Evolutionary conservation across 2,329 filamentous ascomycete species (phyloP).

Genomic region (Alternaria sp.): DNA sequence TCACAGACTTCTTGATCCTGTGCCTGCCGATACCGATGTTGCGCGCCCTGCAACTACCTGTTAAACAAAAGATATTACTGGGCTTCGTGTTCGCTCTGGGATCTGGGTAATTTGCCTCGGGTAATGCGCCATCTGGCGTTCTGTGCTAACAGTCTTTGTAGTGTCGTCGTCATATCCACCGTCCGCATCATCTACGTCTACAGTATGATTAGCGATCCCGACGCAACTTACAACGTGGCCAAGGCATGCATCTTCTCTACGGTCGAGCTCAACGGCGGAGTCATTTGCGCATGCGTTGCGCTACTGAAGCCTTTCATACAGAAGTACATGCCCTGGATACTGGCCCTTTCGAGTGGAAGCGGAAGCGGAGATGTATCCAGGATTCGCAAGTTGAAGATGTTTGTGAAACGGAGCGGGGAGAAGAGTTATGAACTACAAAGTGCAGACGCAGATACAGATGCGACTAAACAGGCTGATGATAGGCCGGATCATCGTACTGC

Average conservation of each 20-base stretch:
- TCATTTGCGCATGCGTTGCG: conserved; percentile 24
- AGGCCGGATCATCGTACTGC: conserved; percentile 8
- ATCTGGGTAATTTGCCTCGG: conserved; percentile 15
- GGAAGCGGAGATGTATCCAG: conserved; percentile 8
- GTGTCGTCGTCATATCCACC: conserved; percentile 24
- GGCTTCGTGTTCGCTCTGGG: conserved; percentile 39
- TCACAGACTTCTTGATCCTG: conserved; percentile 44
- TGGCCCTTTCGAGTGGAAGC: conserved; percentile 12
- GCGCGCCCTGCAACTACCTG: conserved; percentile 30
- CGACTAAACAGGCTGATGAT: not conserved
- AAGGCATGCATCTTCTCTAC: conserved; percentile 24
- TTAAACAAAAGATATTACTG: conserved; percentile 37
- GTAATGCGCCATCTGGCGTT: not conserved
- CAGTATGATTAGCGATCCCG: conserved; percentile 20
- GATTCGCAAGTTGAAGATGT: conserved; percentile 11
- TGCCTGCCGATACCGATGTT: conserved; percentile 34
- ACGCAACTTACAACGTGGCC: conserved; percentile 26
- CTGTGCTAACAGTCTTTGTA: conserved; percentile 1
- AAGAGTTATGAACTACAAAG: conserved; percentile 11
- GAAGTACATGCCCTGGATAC: conserved; percentile 16
- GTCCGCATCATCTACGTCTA: conserved; percentile 30
- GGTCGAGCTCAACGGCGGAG: conserved; percentile 25
- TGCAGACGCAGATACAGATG: not conserved
- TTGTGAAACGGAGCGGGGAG: conserved; percentile 4
- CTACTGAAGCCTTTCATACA: conserved; percentile 25